A percentile compares a stretch with the other conserved stretches of the same genome.
phyloP scores from a whole-genome alignment of 179 eudicot genomes.

The Spinacia oleracea region DNA sequence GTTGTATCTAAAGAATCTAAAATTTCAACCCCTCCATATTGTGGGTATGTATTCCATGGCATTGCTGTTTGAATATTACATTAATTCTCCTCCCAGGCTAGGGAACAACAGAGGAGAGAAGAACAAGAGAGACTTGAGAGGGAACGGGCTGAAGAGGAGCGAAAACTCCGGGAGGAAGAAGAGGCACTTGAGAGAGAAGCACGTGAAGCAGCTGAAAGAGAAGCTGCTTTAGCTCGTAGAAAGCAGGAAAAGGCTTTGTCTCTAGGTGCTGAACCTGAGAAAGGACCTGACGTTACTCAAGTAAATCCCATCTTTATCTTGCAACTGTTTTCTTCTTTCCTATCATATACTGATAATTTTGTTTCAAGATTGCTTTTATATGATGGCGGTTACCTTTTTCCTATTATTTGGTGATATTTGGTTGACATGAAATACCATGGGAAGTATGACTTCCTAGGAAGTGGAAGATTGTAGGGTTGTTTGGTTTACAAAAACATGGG shows the following conservation, averaged over 20 bases:
- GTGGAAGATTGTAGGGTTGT: no score
- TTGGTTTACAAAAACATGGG: no score
- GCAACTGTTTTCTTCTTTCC: not conserved
- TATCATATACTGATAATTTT: not conserved
- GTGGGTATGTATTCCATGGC: not conserved
- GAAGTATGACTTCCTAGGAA: no score
- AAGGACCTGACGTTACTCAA: constrained; percentile 93
- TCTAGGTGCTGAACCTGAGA: constrained; percentile 88
- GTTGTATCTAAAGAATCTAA: not conserved
- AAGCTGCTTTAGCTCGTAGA: constrained; percentile 81
- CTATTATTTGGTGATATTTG: no score
- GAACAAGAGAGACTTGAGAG: constrained; percentile 81
- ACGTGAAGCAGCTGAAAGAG: constrained; percentile 87
- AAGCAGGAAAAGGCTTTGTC: constrained; percentile 78
- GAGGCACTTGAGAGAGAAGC: constrained; percentile 92
- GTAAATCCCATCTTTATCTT: constrained; percentile 38
- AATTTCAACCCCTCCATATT: not conserved
- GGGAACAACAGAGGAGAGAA: constrained; percentile 90
- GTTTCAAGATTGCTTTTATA: constrained; percentile 4
- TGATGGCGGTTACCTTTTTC: not conserved
- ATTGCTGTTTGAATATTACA: not conserved
- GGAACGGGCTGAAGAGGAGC: constrained; percentile 95
- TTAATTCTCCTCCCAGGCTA: constrained; percentile 51
- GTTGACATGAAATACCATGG: no score
- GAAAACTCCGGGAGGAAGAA: constrained; percentile 81